Evolutionary conservation across 768 basidiomycete genomes (phyloP), one percentile per base, ranked within the genome.

Genomic region (Clathrus columnatus): DNA sequence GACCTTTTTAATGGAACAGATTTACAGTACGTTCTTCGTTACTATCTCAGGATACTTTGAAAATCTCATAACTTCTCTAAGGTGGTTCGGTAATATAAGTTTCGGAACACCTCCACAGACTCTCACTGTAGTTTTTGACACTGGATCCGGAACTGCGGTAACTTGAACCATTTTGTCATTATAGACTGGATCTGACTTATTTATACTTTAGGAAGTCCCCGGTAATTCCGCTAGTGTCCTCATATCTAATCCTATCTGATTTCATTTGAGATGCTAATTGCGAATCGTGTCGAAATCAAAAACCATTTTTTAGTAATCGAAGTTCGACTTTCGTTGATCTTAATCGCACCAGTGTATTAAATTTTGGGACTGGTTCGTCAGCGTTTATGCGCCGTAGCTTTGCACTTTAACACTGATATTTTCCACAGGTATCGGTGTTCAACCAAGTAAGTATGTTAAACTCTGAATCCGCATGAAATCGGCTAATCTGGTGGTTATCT

Each of bases 321-420:
- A 80, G 79, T 57, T 75, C 75, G 14, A 80, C 79, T 1, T 83
- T 76, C 57, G 69, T 76, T 29, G 74, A 75, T 59, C 70, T 69
- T 5, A 71, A 73, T 41, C 64, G 63, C 17, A 71, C 70, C 2
- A 69, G 62, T 54, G 72, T 70, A 23, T 75, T 81, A 56, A 73
- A 73, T n/a, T 81, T 83, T 63, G 68, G 71, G 16, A 81, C 81
- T 2, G 80, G 80, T 51, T 26, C 2, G 21, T 47, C 14, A 16
- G 4, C 20, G 16, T 3, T 47, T 23, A 47, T 23, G 16, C 20
- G 20, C 14, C 17, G 4, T 28, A 18, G 7, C 10, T 28, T 14
- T 47, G 18, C 20, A 10, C 21, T 10, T 14, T 47, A 14, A 47
- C 46, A 3, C n/a, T 14, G n/a, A n/a, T 11, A 14, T 36, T 36